phyloP scores from a whole-genome alignment of 2,329 filamentous ascomycete species.

The Coccinonectria pachysandricola region DNA sequence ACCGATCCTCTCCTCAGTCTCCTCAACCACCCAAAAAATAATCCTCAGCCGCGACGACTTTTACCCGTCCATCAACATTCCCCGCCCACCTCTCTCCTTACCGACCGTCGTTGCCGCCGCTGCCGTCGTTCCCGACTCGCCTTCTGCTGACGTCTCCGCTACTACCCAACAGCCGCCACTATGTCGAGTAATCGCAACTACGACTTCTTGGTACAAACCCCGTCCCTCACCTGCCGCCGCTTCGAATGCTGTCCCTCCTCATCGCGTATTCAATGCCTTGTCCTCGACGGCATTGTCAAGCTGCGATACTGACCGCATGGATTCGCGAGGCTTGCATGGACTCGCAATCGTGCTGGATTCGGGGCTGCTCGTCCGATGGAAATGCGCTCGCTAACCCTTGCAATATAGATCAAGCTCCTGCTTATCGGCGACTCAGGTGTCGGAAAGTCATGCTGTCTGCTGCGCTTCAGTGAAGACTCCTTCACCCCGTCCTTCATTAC shows the following conservation, averaged over 20 bases:
- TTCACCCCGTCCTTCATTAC: slow-evolving; percentile 98
- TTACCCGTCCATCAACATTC: slow-evolving; percentile 3
- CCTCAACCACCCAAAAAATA: too few relatives aligned
- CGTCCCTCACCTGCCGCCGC: slow-evolving; percentile 12
- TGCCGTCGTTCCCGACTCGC: too few relatives aligned
- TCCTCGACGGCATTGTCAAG: slow-evolving; percentile 1
- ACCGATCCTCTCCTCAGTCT: too few relatives aligned
- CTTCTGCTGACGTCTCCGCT: too few relatives aligned
- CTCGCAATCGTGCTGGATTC: too few relatives aligned
- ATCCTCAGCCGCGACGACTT: slow-evolving; percentile 1
- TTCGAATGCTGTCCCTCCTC: slow-evolving; percentile 10
- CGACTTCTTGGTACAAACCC: slow-evolving; percentile 77
- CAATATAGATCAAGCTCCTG: slow-evolving; percentile 78
- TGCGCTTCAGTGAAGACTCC: slow-evolving; percentile 94
- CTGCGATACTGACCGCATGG: too few relatives aligned
- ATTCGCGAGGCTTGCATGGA: too few relatives aligned
- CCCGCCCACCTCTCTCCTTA: slow-evolving; percentile 7
- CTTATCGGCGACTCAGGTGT: slow-evolving; percentile 95
- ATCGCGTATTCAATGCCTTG: slow-evolving; percentile 4
- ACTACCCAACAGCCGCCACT: slow-evolving; percentile 26
- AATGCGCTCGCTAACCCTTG: slow-evolving; percentile 6
- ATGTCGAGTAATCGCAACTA: slow-evolving; percentile 99
- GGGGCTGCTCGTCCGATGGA: too few relatives aligned
- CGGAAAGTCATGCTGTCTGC: slow-evolving; percentile 91
- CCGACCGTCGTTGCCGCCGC: slow-evolving; percentile 8